Evolutionary conservation across 2,329 filamentous ascomycete species (phyloP), one percentile per base, ranked within the genome.

Genomic region (Cryphonectria carpinicola): DNA sequence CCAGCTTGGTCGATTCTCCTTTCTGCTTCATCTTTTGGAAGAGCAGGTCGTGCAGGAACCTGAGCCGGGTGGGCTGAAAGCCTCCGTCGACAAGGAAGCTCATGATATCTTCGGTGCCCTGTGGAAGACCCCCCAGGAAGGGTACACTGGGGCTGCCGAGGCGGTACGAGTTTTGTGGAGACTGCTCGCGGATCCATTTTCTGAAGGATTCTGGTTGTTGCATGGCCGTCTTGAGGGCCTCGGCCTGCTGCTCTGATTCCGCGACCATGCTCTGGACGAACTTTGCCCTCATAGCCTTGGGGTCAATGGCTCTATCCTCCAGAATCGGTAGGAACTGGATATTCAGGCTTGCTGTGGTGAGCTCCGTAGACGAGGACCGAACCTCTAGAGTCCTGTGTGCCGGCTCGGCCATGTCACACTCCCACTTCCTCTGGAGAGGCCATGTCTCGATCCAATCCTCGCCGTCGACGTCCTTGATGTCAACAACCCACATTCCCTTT

Each of bases 401-500:
- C 71, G 77, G 73, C 8, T 88, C 84, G 0, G 76, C 52, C 37
- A 84, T 84, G 46, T 87, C 82, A 41, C 85, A 86, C 0, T 83
- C 71, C 84, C 92, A 94, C 75, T 95, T 95, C 0, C 85, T 79
- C 71, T 95, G 93, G 0, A 90, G 93, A 0, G 82, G 84, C 68
- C 84, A 89, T 0, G 91, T 88, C 68, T 90, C 85, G 60, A 94
- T 92, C 91, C 90, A 93, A n/a, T 89, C 80, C 0, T 81, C 77
- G 1, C 84, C 80, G 0, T 80, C 80, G 0, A 78, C 78, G 35
- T 87, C 84, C 0, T 81, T 76, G 0, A 83, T 81, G 73, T 91
- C 89, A 4, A 90, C 79, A 63, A 91, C 84, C 92, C 92, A 95
- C 74, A 95, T 83, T 0, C 93, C 93, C 77, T 95, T 95, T 1